Conservation (phyloP, 257 asterid species). For the Gentiana straminea region DNA sequence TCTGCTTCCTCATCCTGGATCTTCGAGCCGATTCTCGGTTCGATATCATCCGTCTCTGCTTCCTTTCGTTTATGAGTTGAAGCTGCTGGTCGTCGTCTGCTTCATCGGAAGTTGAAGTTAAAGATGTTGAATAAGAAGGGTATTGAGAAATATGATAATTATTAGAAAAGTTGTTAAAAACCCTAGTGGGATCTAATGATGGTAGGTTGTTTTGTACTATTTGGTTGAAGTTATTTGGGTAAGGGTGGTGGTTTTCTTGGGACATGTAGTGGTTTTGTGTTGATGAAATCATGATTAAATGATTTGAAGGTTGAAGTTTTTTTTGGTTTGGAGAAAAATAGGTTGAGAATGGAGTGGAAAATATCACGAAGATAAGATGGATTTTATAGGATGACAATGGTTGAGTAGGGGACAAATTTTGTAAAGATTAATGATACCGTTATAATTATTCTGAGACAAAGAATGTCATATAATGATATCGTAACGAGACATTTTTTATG, state of each 20-base stretch:
- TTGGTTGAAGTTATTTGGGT: constrained; percentile 31
- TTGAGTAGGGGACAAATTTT: constrained; percentile 17
- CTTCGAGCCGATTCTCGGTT: constrained; percentile 83
- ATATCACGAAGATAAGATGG: constrained; percentile 33
- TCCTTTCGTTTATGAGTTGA: constrained; percentile 52
- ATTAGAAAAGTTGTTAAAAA: constrained; percentile 29
- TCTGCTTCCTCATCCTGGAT: constrained; percentile 91
- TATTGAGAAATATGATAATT: constrained; percentile 19
- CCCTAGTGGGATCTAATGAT: constrained; percentile 26
- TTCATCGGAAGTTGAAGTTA: constrained; percentile 60
- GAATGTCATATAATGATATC: too few species aligned
- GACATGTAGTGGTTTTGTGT: constrained; percentile 41
- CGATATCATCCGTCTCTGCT: constrained; percentile 77
- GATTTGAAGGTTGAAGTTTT: constrained; percentile 5
- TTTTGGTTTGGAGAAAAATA: constrained; percentile 1
- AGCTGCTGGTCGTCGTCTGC: constrained; percentile 55
- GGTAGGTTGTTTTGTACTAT: constrained; percentile 29
- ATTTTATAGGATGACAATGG: constrained; percentile 49
- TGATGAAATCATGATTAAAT: constrained; percentile 41
- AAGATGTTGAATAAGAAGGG: constrained; percentile 18
- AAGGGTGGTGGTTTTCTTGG: constrained; percentile 30
- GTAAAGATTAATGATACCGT: too few species aligned
- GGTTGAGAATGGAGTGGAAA: constrained; percentile 18
- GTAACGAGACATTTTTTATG: too few species aligned
- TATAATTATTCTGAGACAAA: too few species aligned